Evolutionary conservation across 2,329 filamentous ascomycete genomes (phyloP), one percentile per base, ranked within the genome.

Genomic region (Dothidotthia symphoricarpi): DNA sequence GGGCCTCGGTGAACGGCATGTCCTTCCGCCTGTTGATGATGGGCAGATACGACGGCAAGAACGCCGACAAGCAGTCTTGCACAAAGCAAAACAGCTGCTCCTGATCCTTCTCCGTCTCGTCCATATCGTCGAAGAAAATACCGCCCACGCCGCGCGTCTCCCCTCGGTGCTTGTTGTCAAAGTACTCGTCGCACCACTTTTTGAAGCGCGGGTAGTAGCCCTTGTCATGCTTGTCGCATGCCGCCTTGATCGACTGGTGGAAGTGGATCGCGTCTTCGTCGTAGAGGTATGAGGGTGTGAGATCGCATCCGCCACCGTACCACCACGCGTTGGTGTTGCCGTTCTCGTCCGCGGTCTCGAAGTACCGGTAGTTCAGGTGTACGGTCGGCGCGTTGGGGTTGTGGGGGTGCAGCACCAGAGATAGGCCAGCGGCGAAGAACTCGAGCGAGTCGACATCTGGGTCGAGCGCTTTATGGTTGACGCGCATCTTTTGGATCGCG

Each of bases 311-410:
- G 34, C 93, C 93, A 49, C 93, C 93, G 59, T 95, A 98, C 93
- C 93, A 98, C 91, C 93, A 98, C 6, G 89, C 85, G 49, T 91
- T 88, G 35, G 76, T 83, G 51, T 76, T 85, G 28, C 86, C 88
- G 55, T 91, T 85, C 7, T 85, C 80, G 57, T 91, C 86, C 44
- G 87, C 86, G 1, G 93, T 98, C 74, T 98, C 93, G 63, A 98
- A 98, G 71, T 98, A 98, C 40, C 93, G 83, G 75, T 97, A 97
- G 75, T 98, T 98, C 55, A 98, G 77, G 68, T 98, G 93, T 13
- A 98, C 93, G 0, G 93, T 98, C 0, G 93, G 93, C 6, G 91
- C 91, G 85, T 95, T 95, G 31, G 93, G 93, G 69, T 98, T 98
- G 57, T 81, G 78, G 2, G 93, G 93, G 67, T 98, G 93, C 35